Conservation (phyloP, 1,139 yeast species). For the Lodderomyces parapsilosis region DNA sequence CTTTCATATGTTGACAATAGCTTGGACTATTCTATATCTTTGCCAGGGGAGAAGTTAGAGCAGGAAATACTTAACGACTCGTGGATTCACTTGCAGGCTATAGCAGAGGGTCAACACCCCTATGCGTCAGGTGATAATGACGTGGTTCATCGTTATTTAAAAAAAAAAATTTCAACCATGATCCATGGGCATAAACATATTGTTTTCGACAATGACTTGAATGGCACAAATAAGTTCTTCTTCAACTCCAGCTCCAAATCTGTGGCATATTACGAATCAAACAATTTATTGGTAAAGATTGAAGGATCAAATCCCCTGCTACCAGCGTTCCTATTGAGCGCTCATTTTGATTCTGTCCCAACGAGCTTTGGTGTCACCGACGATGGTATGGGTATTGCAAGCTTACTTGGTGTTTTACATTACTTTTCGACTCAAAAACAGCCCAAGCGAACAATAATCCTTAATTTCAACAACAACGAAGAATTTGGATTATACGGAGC, state of each 20-base stretch:
- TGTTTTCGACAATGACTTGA: conserved; percentile 53
- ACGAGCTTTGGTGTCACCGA: conserved; percentile 88
- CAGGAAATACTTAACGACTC: conserved; percentile 40
- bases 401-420: conserved; percentile 69
- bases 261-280: conserved; percentile 72
- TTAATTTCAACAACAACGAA: conserved; percentile 88
- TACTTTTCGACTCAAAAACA: conserved; percentile 45
- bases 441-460: conserved; percentile 70
- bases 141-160: conserved; percentile 66
- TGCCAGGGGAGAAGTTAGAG: conserved; percentile 42
- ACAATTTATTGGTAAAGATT: conserved; percentile 70
- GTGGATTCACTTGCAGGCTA: conserved; percentile 70
- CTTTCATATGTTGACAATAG: conserved; percentile 33
- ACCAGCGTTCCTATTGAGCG: conserved; percentile 72
- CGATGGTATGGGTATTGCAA: conserved; percentile 90
- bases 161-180: conserved; percentile 38
- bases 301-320: conserved; percentile 57
- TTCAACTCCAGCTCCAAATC: conserved; percentile 23
- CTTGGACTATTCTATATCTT: conserved; percentile 34
- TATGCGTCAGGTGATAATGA: conserved; percentile 77
- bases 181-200: conserved; percentile 30
- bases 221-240: conserved; percentile 40
- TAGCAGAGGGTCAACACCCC: conserved; percentile 70
- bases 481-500: conserved; percentile 91
- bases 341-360: conserved; percentile 90